These are phyloP conservation scores for Leccinum insolens DNA, from an alignment of 1,284 basidiomycete species.

Conservation along the genomic window DNA sequence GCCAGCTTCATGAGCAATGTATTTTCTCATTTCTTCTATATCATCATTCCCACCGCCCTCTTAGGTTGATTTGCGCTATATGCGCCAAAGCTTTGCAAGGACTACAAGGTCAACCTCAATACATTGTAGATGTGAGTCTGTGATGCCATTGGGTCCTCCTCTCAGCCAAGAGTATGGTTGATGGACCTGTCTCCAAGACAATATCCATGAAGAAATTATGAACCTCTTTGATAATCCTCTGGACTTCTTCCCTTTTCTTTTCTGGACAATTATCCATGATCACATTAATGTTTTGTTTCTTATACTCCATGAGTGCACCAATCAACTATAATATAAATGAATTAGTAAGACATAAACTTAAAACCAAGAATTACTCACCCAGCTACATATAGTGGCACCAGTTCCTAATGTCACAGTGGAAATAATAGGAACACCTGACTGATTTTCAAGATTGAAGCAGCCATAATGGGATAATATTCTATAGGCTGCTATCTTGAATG, in stretches of 20 bases:
- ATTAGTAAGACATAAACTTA: neutral
- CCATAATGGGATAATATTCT: neutral
- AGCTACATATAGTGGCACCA: neutral
- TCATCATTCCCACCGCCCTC: no score
- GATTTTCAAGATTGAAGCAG: neutral
- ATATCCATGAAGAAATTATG: neutral
- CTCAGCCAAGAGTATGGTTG: neutral
- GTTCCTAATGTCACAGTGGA: neutral
- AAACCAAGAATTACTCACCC: neutral
- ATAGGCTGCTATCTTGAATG: neutral
- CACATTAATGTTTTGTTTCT: neutral
- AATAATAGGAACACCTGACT: neutral
- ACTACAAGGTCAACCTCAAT: no score
- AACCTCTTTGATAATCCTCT: neutral
- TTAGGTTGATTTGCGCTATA: no score
- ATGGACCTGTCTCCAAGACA: neutral
- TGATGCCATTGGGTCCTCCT: neutral
- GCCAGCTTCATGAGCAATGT: no score
- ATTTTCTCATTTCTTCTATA: no score
- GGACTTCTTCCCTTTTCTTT: neutral
- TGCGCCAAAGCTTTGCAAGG: no score
- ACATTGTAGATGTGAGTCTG: neutral
- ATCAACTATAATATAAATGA: neutral
- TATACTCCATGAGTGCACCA: neutral
- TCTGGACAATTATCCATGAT: neutral